A percentile compares a stretch with the other conserved stretches of the same genome.
Conservation (phyloP, 2,329 filamentous ascomycete genomes). For the Epichloe hybrida region DNA sequence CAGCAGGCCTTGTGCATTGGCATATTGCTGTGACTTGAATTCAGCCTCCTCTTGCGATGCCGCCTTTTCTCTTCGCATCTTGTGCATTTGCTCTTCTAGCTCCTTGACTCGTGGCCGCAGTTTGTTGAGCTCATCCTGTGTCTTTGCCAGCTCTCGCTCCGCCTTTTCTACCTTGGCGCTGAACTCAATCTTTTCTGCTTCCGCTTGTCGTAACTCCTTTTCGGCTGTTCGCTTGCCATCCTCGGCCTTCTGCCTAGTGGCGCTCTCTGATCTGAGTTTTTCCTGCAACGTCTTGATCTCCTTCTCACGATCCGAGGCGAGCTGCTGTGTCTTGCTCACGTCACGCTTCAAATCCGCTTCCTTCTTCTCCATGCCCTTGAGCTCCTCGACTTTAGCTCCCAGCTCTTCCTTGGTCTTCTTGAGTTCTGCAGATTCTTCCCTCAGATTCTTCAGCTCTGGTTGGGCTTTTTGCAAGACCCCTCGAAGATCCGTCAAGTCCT, state of each 20-base stretch:
- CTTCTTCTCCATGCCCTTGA: constrained; percentile 65
- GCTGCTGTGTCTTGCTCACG: constrained; percentile 53
- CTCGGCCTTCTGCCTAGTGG: constrained; percentile 58
- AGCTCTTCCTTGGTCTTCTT: constrained; percentile 67
- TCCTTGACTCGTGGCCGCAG: constrained; percentile 49
- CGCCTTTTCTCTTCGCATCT: constrained; percentile 53
- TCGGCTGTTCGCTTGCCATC: constrained; percentile 62
- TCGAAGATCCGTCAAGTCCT: constrained; percentile 68
- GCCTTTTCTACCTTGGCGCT: constrained; percentile 60
- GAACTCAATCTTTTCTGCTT: constrained; percentile 68
- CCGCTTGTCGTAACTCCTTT: constrained; percentile 63
- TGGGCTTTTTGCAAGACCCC: constrained; percentile 69
- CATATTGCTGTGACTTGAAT: constrained; percentile 74
- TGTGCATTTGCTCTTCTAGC: constrained; percentile 60
- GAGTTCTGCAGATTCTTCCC: constrained; percentile 62
- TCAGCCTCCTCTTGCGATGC: constrained; percentile 66
- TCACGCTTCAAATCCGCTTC: constrained; percentile 74
- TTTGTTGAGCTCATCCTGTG: constrained; percentile 59
- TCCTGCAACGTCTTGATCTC: constrained; percentile 71
- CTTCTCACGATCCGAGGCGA: constrained; percentile 57
- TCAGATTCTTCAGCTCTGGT: constrained; percentile 67
- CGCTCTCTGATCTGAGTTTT: constrained; percentile 62
- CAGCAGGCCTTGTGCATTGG: constrained; percentile 71
- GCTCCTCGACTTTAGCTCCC: constrained; percentile 38
- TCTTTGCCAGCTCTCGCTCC: constrained; percentile 52